Evolutionary conservation across 2,329 filamentous ascomycete genomes (phyloP), one percentile per base, ranked within the genome.

Genomic region (Fusarium secorum): DNA sequence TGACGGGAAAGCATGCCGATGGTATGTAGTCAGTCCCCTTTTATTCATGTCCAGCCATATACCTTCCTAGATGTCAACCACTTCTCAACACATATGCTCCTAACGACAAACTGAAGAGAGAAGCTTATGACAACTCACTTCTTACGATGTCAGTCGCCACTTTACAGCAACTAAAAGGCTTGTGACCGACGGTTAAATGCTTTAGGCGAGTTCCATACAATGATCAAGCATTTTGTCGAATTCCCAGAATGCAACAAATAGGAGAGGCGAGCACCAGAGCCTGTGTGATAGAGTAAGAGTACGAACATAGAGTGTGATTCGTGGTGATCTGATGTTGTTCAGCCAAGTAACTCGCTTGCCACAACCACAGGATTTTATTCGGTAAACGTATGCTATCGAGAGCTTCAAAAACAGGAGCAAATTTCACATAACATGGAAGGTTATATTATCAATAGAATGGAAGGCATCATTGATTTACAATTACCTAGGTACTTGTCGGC

Each of bases 201-300:
- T 15, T 64, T 51, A 45, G 55, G 59, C 56, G 38, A 64, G 69
- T 60, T 51, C 48, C 38, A 65, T 71, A 63, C 58, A 53, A 33
- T 24, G 15, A 66, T 65, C 71, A 66, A 69, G 59, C 60, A 65
- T 68, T 68, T 56, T 56, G 55, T 49, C 48, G 39, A 44, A 66
- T 59, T 42, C 32, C 45, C 38, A 57, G 42, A 46, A 45, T 49
- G 18, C 15, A 56, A 15, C 28, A 56, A 24, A 33, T 24, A 41
- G 33, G n/a, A 28, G 10, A 33, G 32, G 10, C 18, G 18, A 58
- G 22, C 32, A n/a, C 33, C n/a, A 20, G 13, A 26, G 42, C 24
- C 22, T 41, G 11, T 32, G 24, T 33, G 24, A 20, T 30, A 55
- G 41, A 58, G 48, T 46, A 24, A 54, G 38, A 49, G 24, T 20